Base-by-base conservation (phyloP, 1,284 basidiomycete species). In the Cutaneotrichosporon dermatis region DNA sequence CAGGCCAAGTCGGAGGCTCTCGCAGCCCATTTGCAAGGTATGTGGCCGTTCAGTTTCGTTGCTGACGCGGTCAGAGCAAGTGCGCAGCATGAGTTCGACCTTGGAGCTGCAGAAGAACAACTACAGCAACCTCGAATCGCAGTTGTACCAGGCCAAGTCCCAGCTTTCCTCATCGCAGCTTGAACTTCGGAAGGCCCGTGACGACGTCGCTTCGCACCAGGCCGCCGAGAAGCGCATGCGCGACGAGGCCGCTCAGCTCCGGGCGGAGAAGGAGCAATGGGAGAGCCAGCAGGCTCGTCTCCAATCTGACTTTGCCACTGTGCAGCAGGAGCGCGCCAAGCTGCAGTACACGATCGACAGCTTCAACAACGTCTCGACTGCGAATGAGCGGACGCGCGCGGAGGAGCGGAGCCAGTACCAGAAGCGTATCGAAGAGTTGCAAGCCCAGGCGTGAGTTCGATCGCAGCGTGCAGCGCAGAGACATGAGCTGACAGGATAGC, bases 251-350 rank as follows among this genome's bases (percentile, higher is more conserved):
- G 88, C 90, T 1, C 92, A 89, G 68, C 82, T 95, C 37, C 85
- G 88, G 36, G 91, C 92, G 0, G 94, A 97, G 82, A 92, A 91
- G 81, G 88, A 87, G 69, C 88, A 93, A 45, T 92, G 88, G 88
- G 89, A 81, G 90, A 85, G 84, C 63, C 83, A 88, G 12, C 89
- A 94, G 82, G 72, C 70, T 43, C 86, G 92, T 12, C 81, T 97
- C 15, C 83, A 89, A 6, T 87, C 92, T 53, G 93, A 97, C 77
- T 92, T 95, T 76, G 86, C 85, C 69, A 83, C 81, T 1, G 81
- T 96, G 1, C 81, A 87, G 6, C 81, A 86, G 65, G 93, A 97
- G 73, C 86, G 91, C 8, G 86, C 89, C 4, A 87, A 88, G 62
- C 81, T 97, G 8, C 86, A 89, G 15, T 89, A 92, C 71, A 82